Conservation (phyloP, 345 rosid species). For the Iberis pinnata region DNA sequence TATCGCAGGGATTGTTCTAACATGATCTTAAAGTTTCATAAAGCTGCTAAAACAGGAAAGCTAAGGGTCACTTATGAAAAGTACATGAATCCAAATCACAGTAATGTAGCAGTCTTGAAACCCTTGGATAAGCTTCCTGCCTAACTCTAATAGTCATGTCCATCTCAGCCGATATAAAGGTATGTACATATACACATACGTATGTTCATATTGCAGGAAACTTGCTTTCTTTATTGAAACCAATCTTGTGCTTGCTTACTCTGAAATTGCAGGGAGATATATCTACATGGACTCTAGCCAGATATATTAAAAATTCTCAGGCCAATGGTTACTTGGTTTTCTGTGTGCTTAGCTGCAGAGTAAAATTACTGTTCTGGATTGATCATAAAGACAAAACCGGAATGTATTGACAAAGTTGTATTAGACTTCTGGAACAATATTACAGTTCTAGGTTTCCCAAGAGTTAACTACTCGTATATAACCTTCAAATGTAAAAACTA, state of each 20-base stretch:
- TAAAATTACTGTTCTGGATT: conserved; percentile 12
- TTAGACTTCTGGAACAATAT: conserved; percentile 15
- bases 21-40: conserved; percentile 68
- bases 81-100: conserved; percentile 42
- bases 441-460: conserved; percentile 12
- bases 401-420: conserved; percentile 25
- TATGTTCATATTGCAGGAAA: conserved; percentile 3
- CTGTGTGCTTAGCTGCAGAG: conserved; percentile 7
- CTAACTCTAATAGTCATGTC: not conserved
- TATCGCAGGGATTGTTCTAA: conserved; percentile 68
- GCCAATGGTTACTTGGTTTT: conserved; percentile 13
- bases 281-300: conserved; percentile 14
- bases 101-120: conserved; percentile 52
- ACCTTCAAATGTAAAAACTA: conserved; percentile 24
- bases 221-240: not conserved
- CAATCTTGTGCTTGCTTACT: conserved; percentile 11
- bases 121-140: conserved; percentile 43
- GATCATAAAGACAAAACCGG: conserved; percentile 17
- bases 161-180: not conserved
- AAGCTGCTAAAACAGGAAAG: conserved; percentile 49
- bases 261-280: conserved; percentile 18
- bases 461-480: conserved; percentile 10
- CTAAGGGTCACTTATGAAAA: conserved; percentile 71
- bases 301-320: not conserved
- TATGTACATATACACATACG: not conserved